These are phyloP conservation scores for Curvularia eragrostidis DNA, from an alignment of 2,329 filamentous ascomycete species.

Conservation along the genomic window DNA sequence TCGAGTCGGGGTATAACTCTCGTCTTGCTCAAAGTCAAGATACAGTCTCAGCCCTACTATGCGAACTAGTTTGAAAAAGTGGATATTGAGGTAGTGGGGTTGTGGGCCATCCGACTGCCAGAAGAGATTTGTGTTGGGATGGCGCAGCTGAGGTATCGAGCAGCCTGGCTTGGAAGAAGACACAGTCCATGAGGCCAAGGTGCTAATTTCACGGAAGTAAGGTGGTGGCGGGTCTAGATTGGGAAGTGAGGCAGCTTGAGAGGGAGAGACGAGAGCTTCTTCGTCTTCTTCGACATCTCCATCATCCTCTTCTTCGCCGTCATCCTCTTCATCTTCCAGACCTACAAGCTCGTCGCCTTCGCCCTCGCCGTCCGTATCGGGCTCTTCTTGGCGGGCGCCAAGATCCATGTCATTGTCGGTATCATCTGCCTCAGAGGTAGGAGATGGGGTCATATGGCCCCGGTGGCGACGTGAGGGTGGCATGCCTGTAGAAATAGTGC, in stretches of 20 bases:
- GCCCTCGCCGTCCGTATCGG: slow-evolving; percentile 13
- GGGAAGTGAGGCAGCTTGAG: slow-evolving; percentile 21
- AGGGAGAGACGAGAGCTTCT: slow-evolving; percentile 25
- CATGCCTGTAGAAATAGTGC: slow-evolving; percentile 26
- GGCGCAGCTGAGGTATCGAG: slow-evolving; percentile 76
- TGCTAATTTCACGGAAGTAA: slow-evolving; percentile 80
- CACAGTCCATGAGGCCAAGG: slow-evolving; percentile 82
- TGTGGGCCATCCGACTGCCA: slow-evolving; percentile 91
- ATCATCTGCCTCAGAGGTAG: slow-evolving; percentile 27
- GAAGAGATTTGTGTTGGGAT: slow-evolving; percentile 74
- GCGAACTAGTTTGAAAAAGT: slow-evolving; percentile 82
- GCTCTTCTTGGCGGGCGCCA: slow-evolving; percentile 23
- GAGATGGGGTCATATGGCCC: slow-evolving; percentile 25
- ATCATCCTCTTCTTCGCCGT: slow-evolving; percentile 19
- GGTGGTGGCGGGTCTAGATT: slow-evolving; percentile 48
- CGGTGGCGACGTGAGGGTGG: slow-evolving; percentile 38
- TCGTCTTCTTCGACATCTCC: slow-evolving; percentile 52
- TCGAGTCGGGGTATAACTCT: slow-evolving; percentile 94
- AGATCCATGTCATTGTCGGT: slow-evolving; percentile 40
- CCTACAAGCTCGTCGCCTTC: slow-evolving; percentile 49
- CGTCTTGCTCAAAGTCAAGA: slow-evolving; percentile 90
- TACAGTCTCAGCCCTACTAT: slow-evolving; percentile 81
- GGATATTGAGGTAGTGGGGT: slow-evolving; percentile 81
- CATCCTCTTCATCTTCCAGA: slow-evolving; percentile 30
- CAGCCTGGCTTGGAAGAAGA: slow-evolving; percentile 82